phyloP scores from a whole-genome alignment of 2,329 filamentous ascomycete species.

The Neofusicoccum sp. region DNA sequence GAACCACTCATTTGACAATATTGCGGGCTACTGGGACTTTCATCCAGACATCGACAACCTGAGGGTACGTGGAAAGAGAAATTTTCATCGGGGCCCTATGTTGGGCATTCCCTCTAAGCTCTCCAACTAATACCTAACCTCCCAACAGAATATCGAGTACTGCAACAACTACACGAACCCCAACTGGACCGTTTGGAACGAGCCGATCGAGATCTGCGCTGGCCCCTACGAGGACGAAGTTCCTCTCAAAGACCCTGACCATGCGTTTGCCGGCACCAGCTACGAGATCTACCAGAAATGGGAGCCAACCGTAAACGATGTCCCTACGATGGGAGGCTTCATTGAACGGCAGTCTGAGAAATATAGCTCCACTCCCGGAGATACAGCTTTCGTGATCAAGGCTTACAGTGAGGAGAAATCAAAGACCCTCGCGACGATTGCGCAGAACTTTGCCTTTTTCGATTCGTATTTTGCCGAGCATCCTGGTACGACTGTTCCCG shows the following conservation, averaged over 20 bases:
- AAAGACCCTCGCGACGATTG: constrained; percentile 33
- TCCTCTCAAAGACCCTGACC: constrained; percentile 36
- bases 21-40: constrained; percentile 39
- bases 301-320: constrained; percentile 35
- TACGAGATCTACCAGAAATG: constrained; percentile 42
- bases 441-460: constrained; percentile 39
- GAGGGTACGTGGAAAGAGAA: background rate
- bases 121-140: background rate
- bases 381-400: constrained; percentile 39
- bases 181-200: constrained; percentile 32
- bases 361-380: constrained; percentile 36
- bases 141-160: constrained; percentile 23
- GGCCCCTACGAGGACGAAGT: constrained; percentile 37
- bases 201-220: constrained; percentile 38
- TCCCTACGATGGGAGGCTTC: constrained; percentile 40
- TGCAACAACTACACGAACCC: constrained; percentile 42
- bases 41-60: constrained; percentile 39
- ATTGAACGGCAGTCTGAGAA: constrained; percentile 40
- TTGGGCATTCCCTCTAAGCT: background rate
- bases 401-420: constrained; percentile 38
- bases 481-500: constrained; percentile 26
- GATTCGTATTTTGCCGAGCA: constrained; percentile 40
- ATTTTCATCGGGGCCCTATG: background rate
- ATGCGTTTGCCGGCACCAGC: constrained; percentile 26
- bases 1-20: constrained; percentile 43